phyloP scores from a whole-genome alignment of 352 stramenopile species.

The Globisporangium paroecandrum region DNA sequence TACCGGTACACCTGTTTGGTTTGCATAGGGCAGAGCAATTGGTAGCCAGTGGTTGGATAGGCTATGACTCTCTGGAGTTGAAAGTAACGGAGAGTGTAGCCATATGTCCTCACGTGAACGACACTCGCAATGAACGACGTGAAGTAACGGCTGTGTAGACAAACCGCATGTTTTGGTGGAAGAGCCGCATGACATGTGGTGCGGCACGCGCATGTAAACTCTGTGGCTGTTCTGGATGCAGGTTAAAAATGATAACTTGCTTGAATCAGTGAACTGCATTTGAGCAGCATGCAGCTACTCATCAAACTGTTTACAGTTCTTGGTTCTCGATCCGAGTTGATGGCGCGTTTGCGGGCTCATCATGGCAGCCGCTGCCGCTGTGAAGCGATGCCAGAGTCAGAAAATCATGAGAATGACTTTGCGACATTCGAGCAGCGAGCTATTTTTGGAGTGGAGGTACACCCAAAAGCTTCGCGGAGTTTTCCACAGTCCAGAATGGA shows the following conservation, averaged over 20 bases:
- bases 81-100: constrained; percentile 3
- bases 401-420: neutral
- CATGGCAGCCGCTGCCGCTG: neutral
- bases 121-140: neutral
- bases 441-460: neutral
- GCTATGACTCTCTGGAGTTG: neutral
- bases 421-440: neutral
- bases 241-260: neutral
- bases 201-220: neutral
- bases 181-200: constrained; percentile 2
- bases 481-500: neutral
- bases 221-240: neutral
- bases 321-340: neutral
- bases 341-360: neutral
- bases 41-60: neutral
- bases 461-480: neutral
- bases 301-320: neutral
- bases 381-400: neutral
- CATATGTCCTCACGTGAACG: neutral
- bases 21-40: neutral
- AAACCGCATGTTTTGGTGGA: neutral
- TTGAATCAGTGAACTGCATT: neutral
- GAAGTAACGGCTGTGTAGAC: neutral
- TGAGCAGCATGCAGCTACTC: neutral
- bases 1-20: neutral